phyloP scores from a whole-genome alignment of 441 rosid species.

The Aquilaria agallochum region DNA sequence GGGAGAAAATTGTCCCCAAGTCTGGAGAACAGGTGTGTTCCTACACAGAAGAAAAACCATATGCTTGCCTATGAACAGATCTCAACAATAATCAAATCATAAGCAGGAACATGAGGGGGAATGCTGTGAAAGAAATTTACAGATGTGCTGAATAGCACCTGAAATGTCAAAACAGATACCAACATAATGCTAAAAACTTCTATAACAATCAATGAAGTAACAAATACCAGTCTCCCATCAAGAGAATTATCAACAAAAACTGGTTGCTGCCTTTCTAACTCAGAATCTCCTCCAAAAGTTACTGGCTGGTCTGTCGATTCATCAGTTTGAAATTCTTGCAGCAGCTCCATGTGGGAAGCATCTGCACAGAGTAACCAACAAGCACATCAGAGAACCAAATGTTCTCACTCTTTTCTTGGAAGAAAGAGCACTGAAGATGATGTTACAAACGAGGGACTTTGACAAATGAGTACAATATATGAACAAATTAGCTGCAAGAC shows the following conservation, averaged over 20 bases:
- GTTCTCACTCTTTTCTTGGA: too few species aligned
- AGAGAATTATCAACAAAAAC: constrained; percentile 31
- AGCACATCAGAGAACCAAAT: constrained; percentile 9
- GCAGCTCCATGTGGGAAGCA: constrained; percentile 23
- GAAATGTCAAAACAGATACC: neutral
- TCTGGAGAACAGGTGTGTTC: constrained; percentile 37
- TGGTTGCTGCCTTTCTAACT: constrained; percentile 30
- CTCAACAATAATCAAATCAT: neutral
- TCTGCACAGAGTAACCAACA: constrained; percentile 18
- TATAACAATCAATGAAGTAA: neutral
- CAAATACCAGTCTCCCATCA: constrained; percentile 32
- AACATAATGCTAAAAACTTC: too few species aligned
- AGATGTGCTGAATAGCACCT: neutral
- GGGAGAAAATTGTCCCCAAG: constrained; percentile 65
- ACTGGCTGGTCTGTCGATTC: constrained; percentile 24
- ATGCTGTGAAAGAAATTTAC: neutral
- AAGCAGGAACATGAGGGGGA: constrained; percentile 4
- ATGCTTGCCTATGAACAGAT: neutral
- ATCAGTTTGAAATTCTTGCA: constrained; percentile 22
- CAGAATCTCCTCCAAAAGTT: constrained; percentile 23
- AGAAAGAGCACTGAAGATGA: too few species aligned
- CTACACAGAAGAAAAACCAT: constrained; percentile 26
- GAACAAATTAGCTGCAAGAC: too few species aligned
- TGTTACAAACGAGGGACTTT: too few species aligned
- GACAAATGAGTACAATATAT: too few species aligned